A percentile compares a stretch with the other conserved stretches of the same genome.
These are phyloP conservation scores for Globisporangium recalcitrans DNA, from an alignment of 352 stramenopile genomes.

Conservation along the genomic window DNA sequence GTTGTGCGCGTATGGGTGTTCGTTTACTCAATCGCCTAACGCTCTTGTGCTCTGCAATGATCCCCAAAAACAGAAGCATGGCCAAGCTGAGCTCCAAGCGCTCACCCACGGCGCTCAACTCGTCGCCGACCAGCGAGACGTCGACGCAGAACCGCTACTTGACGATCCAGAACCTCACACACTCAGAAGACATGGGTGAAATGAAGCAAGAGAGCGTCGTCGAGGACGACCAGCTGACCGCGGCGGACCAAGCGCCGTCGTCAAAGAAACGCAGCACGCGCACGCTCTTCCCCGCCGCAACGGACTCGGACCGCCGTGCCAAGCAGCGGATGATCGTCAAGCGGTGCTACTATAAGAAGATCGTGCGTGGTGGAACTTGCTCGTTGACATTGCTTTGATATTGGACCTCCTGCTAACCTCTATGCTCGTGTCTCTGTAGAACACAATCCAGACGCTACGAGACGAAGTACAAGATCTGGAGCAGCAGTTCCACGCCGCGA, in stretches of 20 bases:
- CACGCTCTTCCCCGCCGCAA: constrained; percentile 25
- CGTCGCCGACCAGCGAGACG: constrained; percentile 4
- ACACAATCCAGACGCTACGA: constrained; percentile 62
- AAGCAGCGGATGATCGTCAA: constrained; percentile 73
- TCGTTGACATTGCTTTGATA: neutral
- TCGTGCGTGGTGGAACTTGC: constrained; percentile 35
- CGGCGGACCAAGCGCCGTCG: constrained; percentile 6
- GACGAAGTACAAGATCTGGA: constrained; percentile 40
- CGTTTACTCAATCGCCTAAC: neutral
- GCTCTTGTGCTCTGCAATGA: neutral
- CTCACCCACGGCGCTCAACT: constrained; percentile 13
- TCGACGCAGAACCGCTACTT: constrained; percentile 9
- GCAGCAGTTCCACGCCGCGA: constrained; percentile 30
- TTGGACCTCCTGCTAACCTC: neutral
- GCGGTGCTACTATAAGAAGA: constrained; percentile 79
- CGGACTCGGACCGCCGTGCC: constrained; percentile 47
- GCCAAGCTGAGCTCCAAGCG: constrained; percentile 19
- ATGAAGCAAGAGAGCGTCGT: constrained; percentile 13
- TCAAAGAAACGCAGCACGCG: constrained; percentile 51
- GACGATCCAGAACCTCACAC: constrained; percentile 15
- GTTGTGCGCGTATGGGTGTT: neutral
- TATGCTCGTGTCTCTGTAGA: constrained; percentile 25
- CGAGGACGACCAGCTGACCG: neutral
- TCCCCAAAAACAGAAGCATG: constrained; percentile 10
- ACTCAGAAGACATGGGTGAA: constrained; percentile 14